Base-by-base conservation (phyloP, 2,329 filamentous ascomycete species). In the Sporothrix brasiliensis region DNA sequence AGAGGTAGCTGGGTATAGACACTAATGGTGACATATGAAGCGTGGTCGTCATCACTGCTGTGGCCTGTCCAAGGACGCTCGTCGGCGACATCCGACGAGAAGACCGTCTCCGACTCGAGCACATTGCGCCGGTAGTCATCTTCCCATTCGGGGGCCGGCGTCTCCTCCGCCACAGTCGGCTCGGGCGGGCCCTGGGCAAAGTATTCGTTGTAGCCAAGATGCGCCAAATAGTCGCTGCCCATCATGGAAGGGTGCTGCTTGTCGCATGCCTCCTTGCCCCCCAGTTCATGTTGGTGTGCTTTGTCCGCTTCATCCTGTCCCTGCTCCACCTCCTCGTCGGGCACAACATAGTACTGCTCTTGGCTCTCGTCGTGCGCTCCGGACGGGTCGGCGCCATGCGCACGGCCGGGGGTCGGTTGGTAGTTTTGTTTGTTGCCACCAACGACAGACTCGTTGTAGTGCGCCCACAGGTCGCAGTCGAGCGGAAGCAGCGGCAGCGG, bases 401-500 rank as follows among this genome's bases (percentile, higher is more conserved):
- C 30, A 41, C 30, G 4, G 54, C 30, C 54, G 2, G 54, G 34
- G 16, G 54, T 21, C 30, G 27, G 47, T n/a, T 52, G 34, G 1
- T 39, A 21, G 10, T 50, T 27, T n/a, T 53, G 19, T 3, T 6
- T 7, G 49, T 50, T 50, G 16, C 6, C 54, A 4, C 41, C 67
- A 2, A 56, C 39, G 34, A 67, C 52, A 5, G 61, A 41, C 68
- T n/a, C 54, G 34, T 52, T 44, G 34, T 47, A 27, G 50, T 71
- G 24, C 5, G 39, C 19, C 68, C 67, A 70, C 19, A 70, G 24
- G 11, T 72, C 70, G 13, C 44, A 30, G 21, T 54, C 56, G 14
- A 21, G 41, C 21, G 69, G 65, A 39, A 72, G 49, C 41, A 72
- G 65, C 14, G 73, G 73, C 34, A 74, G 68, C 30, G 74, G 74